phyloP scores from a whole-genome alignment of 495 filamentous ascomycete species.

The Glutinoglossum americanum region DNA sequence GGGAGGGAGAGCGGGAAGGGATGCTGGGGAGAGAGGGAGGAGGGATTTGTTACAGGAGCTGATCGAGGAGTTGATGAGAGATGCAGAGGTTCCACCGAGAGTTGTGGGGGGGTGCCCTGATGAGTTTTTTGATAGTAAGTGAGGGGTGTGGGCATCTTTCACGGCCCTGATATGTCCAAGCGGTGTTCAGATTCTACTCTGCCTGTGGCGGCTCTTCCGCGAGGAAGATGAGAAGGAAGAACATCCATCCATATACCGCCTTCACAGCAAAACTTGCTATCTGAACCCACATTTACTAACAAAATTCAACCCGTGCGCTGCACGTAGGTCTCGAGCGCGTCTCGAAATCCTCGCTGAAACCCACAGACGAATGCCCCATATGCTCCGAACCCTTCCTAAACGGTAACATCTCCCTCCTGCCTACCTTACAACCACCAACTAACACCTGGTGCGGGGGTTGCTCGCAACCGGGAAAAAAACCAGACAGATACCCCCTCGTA shows the following conservation, averaged over 20 bases:
- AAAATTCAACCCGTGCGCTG: too few relatives aligned
- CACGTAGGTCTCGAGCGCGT: slow-evolving; percentile 64
- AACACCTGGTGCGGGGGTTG: too few relatives aligned
- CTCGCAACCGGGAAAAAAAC: neutral
- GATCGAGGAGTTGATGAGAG: slow-evolving; percentile 35
- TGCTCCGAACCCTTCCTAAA: slow-evolving; percentile 70
- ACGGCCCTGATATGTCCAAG: neutral
- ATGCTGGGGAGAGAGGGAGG: slow-evolving; percentile 4
- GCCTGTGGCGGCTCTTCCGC: too few relatives aligned
- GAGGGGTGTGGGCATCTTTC: too few relatives aligned
- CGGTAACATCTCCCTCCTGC: slow-evolving; percentile 20
- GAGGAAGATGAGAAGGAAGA: too few relatives aligned
- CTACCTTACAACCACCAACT: too few relatives aligned
- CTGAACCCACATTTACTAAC: too few relatives aligned
- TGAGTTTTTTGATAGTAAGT: slow-evolving; percentile 41
- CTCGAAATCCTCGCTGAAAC: slow-evolving; percentile 40
- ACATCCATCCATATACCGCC: too few relatives aligned
- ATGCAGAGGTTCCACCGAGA: slow-evolving; percentile 42
- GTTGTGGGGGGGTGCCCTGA: slow-evolving; percentile 58
- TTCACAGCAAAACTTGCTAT: too few relatives aligned
- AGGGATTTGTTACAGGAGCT: slow-evolving; percentile 35
- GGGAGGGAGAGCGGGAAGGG: too few relatives aligned
- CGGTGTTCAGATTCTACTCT: too few relatives aligned
- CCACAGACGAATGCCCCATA: slow-evolving; percentile 59
- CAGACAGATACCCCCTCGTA: slow-evolving; percentile 53